Evolutionary conservation across 768 basidiomycete species (phyloP).

Genomic region (Pholiota conissans): DNA sequence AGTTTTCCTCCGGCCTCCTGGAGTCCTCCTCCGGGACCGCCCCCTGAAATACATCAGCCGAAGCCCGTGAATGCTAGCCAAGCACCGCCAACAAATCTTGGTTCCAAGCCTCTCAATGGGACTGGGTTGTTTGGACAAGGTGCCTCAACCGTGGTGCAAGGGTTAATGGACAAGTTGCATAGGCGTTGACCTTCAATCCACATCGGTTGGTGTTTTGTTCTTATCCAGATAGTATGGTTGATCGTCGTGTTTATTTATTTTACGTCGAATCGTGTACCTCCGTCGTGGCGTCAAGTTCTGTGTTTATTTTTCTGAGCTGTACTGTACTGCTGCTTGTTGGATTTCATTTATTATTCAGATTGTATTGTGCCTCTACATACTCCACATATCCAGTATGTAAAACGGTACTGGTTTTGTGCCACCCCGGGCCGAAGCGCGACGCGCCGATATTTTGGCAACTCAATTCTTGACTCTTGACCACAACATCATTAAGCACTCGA

Average conservation of each 20-base stretch:
- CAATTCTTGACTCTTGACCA: no score
- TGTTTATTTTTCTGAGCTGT: no score
- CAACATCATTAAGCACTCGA: no score
- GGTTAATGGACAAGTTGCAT: conserved; percentile 20
- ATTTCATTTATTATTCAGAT: no score
- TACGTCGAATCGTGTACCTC: not conserved
- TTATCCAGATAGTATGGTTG: no score
- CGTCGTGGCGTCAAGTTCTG: no score
- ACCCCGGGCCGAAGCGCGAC: no score
- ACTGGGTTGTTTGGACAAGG: conserved; percentile 13
- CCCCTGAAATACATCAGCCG: conserved; percentile 10
- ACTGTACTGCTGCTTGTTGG: no score
- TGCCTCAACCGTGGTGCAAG: conserved; percentile 23
- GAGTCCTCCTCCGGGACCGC: conserved; percentile 5
- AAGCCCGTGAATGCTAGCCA: conserved; percentile 11
- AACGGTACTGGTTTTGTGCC: no score
- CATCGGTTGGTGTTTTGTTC: not conserved
- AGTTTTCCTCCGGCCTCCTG: conserved; percentile 10
- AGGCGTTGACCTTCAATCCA: conserved; percentile 7
- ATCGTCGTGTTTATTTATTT: not conserved
- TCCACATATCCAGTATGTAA: no score
- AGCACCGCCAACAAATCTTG: not conserved
- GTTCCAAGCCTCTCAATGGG: conserved; percentile 9
- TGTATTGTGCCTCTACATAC: no score
- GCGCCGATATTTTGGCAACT: no score